These are phyloP conservation scores for Ramaria sp. DNA, from an alignment of 768 basidiomycete genomes.

Conservation along the genomic window DNA sequence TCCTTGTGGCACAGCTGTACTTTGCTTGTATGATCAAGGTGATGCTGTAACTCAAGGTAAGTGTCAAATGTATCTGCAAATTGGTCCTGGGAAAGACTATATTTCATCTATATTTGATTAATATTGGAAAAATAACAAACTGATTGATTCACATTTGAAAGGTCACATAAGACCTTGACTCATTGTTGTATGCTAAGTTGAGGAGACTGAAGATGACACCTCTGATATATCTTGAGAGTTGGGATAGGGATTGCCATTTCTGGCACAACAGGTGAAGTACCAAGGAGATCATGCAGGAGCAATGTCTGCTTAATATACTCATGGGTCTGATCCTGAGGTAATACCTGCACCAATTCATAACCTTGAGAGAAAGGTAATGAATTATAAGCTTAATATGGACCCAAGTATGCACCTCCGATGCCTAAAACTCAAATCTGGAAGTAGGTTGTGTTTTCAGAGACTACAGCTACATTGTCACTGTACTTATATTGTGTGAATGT, in stretches of 20 bases:
- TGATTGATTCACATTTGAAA: slow-evolving; percentile 11
- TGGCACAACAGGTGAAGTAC: not conserved
- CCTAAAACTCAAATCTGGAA: not conserved
- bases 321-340: not conserved
- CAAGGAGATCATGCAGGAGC: not conserved
- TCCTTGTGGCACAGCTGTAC: slow-evolving; percentile 11
- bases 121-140: not conserved
- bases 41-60: slow-evolving; percentile 16
- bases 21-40: slow-evolving; percentile 10
- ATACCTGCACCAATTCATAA: not conserved
- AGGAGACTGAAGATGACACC: not conserved
- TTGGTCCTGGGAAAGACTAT: slow-evolving; percentile 20
- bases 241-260: not conserved
- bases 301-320: not conserved
- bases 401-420: not conserved
- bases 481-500: not conserved
- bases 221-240: not conserved
- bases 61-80: slow-evolving; percentile 19
- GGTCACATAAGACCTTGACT: slow-evolving; percentile 19
- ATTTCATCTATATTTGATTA: slow-evolving; percentile 11
- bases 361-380: no score
- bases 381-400: not conserved
- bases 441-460: not conserved
- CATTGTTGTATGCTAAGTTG: slow-evolving; percentile 19
- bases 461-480: not conserved